A percentile compares a stretch with the other conserved stretches of the same genome.
Conservation (phyloP, 2,329 filamentous ascomycete species). For the Graphiopsis chlorocephala region DNA sequence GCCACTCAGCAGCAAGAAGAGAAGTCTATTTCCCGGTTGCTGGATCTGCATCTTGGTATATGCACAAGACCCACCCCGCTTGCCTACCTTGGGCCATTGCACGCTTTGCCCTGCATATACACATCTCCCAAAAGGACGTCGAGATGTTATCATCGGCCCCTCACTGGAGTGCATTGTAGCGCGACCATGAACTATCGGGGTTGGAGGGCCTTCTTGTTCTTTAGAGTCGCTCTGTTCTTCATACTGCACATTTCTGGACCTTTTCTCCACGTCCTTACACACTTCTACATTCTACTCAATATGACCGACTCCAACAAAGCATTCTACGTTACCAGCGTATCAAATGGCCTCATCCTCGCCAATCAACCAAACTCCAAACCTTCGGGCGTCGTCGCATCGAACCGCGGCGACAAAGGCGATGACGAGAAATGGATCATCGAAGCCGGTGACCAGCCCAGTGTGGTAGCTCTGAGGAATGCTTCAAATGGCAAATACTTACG, state of each 20-base stretch:
- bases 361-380: neutral
- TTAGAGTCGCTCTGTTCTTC: neutral
- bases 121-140: neutral
- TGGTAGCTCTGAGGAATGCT: neutral
- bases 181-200: neutral
- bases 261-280: neutral
- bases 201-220: neutral
- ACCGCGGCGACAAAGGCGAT: neutral
- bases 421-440: slow-evolving; percentile 4
- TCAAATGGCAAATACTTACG: neutral
- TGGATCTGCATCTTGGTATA: neutral
- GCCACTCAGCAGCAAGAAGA: neutral
- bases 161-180: neutral
- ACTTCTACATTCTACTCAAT: neutral
- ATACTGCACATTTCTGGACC: neutral
- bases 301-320: neutral
- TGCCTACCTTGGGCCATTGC: neutral
- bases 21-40: neutral
- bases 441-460: neutral
- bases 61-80: neutral
- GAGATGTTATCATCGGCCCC: neutral
- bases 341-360: neutral
- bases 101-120: neutral
- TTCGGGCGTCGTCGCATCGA: neutral
- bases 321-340: slow-evolving; percentile 1